These are phyloP conservation scores for Skeletonema potamos DNA, from an alignment of 108 stramenopile genomes.

Conservation along the genomic window DNA sequence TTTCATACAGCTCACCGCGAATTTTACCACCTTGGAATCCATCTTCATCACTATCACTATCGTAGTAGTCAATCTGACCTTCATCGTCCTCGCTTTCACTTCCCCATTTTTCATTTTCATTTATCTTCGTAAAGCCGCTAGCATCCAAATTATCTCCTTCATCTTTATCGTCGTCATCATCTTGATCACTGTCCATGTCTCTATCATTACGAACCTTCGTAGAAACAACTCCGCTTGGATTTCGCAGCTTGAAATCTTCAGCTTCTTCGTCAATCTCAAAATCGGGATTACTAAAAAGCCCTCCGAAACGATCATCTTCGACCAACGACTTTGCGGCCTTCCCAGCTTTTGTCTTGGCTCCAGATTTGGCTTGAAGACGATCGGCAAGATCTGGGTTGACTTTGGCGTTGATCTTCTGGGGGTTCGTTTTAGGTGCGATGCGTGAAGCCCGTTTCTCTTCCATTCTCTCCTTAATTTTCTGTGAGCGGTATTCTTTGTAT, in stretches of 20 bases:
- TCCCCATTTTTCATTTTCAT: constrained; percentile 38
- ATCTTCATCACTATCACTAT: constrained; percentile 64
- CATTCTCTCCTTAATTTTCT: constrained; percentile 88
- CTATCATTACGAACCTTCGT: constrained; percentile 60
- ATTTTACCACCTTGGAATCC: constrained; percentile 82
- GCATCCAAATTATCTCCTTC: constrained; percentile 35
- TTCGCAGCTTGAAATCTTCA: constrained; percentile 91
- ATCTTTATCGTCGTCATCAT: constrained; percentile 52
- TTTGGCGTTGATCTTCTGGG: constrained; percentile 53
- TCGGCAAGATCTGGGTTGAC: constrained; percentile 83
- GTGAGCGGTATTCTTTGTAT: constrained; percentile 94
- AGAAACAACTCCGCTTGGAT: constrained; percentile 90
- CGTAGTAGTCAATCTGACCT: constrained; percentile 30
- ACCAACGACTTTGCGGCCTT: constrained; percentile 76
- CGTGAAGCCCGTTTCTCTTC: constrained; percentile 89
- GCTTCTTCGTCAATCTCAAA: constrained; percentile 96
- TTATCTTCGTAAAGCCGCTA: constrained; percentile 36
- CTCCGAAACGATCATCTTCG: constrained; percentile 94
- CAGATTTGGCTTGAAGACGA: constrained; percentile 64
- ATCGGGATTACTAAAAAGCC: constrained; percentile 91
- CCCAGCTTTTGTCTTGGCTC: constrained; percentile 67
- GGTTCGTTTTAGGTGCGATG: constrained; percentile 64
- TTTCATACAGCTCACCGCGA: constrained; percentile 73
- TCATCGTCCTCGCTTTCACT: constrained; percentile 46
- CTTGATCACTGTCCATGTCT: constrained; percentile 86